Evolutionary conservation across 192 early-diverging fungal species (phyloP).

Genomic region (Umbelopsis sp.): DNA sequence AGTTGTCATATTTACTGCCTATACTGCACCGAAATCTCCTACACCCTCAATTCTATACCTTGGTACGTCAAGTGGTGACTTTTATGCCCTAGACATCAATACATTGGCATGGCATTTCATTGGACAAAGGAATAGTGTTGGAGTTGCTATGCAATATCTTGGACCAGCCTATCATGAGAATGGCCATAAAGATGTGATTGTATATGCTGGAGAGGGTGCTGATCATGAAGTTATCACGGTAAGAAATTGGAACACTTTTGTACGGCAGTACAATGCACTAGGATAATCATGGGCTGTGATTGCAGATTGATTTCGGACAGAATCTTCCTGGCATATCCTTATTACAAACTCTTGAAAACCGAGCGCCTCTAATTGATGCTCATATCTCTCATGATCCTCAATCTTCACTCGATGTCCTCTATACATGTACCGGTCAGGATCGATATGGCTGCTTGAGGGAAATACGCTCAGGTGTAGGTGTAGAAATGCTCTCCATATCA

Average conservation of each 20-base stretch:
- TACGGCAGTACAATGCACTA: neutral
- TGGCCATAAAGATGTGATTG: conserved; percentile 10
- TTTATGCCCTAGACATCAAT: conserved; percentile 18
- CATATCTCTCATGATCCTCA: neutral
- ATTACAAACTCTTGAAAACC: conserved; percentile 22
- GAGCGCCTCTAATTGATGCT: conserved; percentile 27
- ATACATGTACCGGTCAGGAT: conserved; percentile 28
- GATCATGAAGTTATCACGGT: conserved; percentile 27
- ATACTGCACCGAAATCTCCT: conserved; percentile 1
- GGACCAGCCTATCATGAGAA: neutral
- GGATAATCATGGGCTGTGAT: neutral
- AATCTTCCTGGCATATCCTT: neutral
- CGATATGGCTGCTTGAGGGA: conserved; percentile 6
- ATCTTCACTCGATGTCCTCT: neutral
- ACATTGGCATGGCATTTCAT: conserved; percentile 8
- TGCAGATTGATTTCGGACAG: neutral
- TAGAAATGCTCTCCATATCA: conserved; percentile 5
- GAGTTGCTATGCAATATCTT: neutral
- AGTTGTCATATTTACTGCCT: conserved; percentile 29
- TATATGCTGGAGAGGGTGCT: conserved; percentile 30
- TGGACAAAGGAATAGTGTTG: conserved; percentile 23
- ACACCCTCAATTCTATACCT: conserved; percentile 5
- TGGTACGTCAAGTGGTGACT: conserved; percentile 20
- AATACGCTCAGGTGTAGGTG: neutral
- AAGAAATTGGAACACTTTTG: neutral